Evolutionary conservation across 169 alveolate species (phyloP).

Genomic region (Eimeria praecox): DNA sequence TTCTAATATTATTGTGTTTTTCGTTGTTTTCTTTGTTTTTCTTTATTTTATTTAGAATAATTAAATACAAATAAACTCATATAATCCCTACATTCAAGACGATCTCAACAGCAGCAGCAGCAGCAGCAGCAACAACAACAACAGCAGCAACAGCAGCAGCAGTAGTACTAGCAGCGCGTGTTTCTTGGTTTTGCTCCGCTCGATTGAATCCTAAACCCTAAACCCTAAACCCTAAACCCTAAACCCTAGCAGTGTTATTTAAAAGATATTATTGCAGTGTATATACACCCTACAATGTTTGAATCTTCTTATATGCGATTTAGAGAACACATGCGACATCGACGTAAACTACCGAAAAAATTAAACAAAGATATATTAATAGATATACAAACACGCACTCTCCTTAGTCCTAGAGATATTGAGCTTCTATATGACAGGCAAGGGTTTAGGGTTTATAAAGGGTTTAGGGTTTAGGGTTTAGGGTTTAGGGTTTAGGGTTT

Average conservation of each 20-base stretch:
- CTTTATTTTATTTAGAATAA: background rate
- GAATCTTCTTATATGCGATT: too few relatives aligned
- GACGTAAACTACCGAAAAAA: background rate
- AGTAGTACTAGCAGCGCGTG: background rate
- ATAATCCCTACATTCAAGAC: too few relatives aligned
- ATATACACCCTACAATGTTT: slow-evolving; percentile 2
- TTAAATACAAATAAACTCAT: background rate
- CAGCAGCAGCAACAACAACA: background rate
- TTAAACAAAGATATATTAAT: background rate
- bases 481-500: slow-evolving; percentile 31
- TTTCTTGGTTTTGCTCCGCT: too few relatives aligned
- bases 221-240: slow-evolving; percentile 52
- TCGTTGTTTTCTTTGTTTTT: background rate
- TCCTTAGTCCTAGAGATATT: background rate
- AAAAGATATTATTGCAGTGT: too few relatives aligned
- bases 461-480: slow-evolving; percentile 32
- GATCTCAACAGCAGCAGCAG: background rate
- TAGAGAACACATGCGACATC: too few relatives aligned
- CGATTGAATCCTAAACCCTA: background rate
- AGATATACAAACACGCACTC: slow-evolving; percentile 5
- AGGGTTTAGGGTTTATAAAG: slow-evolving; percentile 20
- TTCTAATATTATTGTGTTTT: too few relatives aligned
- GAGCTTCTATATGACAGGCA: slow-evolving; percentile 33
- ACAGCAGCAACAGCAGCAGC: background rate
- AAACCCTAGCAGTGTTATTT: too few relatives aligned